Evolutionary conservation across 192 early-diverging fungal genomes (phyloP).

Genomic region (Borealophlyctis nickersoniae): DNA sequence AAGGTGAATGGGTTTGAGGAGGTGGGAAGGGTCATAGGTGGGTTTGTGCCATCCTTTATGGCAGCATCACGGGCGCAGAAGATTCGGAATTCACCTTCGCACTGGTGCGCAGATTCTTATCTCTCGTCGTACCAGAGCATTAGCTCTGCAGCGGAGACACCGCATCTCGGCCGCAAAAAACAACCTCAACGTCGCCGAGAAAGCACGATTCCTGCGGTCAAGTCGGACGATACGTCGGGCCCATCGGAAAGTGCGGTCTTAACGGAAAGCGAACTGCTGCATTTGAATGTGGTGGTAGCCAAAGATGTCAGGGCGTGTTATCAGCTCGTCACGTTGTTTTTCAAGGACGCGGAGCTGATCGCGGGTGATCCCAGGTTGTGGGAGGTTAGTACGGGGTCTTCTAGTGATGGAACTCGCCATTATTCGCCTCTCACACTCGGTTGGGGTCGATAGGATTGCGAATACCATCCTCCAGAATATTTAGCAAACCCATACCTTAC

Average conservation of each 20-base stretch:
- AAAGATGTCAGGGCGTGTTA: constrained; percentile 5
- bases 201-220: no score
- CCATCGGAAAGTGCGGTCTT: no score
- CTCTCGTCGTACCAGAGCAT: constrained; percentile 19
- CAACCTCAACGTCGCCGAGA: no score
- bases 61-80: no score
- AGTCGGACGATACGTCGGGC: no score
- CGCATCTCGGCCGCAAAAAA: constrained; percentile 14
- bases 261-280: no score
- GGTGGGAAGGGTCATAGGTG: constrained; percentile 14
- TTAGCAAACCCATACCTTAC: constrained; percentile 12
- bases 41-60: no score
- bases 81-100: neutral
- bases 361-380: constrained; percentile 5
- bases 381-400: no score
- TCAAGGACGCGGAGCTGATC: constrained; percentile 19
- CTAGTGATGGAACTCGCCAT: no score
- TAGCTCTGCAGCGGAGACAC: neutral
- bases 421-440: no score
- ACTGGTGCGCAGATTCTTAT: constrained; percentile 1
- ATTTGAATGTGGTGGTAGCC: constrained; percentile 18
- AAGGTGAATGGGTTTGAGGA: constrained; percentile 6
- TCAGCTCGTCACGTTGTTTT: constrained; percentile 14
- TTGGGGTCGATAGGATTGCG: no score
- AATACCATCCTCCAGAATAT: constrained; percentile 16